phyloP scores from a whole-genome alignment of 305 asterid species.

The Ilex paraguariensis region DNA sequence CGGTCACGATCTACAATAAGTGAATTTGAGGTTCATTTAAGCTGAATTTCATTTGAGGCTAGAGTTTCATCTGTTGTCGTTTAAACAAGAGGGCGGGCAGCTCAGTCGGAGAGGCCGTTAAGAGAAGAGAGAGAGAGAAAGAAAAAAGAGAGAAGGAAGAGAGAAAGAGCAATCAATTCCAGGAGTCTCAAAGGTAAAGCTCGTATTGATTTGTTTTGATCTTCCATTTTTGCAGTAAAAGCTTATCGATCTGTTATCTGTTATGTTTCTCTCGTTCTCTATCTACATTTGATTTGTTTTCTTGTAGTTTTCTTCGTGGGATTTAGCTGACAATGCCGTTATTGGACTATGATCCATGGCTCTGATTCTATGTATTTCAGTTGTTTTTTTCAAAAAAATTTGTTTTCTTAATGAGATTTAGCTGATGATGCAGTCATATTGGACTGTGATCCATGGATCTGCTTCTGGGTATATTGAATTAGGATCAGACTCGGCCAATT shows the following conservation, averaged over 20 bases:
- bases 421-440: conserved; percentile 10
- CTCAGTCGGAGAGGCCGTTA: conserved; percentile 5
- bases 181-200: conserved; percentile 25
- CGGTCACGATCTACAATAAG: too few species aligned
- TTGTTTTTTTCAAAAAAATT: too few species aligned
- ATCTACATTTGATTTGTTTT: too few species aligned
- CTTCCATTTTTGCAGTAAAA: conserved; percentile 12
- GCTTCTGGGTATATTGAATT: conserved; percentile 22
- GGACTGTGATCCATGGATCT: conserved; percentile 23
- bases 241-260: not conserved
- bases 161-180: conserved; percentile 9
- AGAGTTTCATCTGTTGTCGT: conserved; percentile 22
- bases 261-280: not conserved
- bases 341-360: too few species aligned
- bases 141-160: not conserved
- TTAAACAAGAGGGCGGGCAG: conserved; percentile 49
- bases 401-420: conserved; percentile 13
- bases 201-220: conserved; percentile 8
- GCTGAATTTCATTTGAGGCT: conserved; percentile 33
- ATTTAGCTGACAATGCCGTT: too few species aligned
- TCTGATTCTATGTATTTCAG: too few species aligned
- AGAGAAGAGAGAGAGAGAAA: too few species aligned
- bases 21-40: not conserved
- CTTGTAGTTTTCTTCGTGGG: too few species aligned
- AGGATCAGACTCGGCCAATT: conserved; percentile 6